Evolutionary conservation across 805 yeast species (phyloP).

Genomic region (Lachancea fermentati): DNA sequence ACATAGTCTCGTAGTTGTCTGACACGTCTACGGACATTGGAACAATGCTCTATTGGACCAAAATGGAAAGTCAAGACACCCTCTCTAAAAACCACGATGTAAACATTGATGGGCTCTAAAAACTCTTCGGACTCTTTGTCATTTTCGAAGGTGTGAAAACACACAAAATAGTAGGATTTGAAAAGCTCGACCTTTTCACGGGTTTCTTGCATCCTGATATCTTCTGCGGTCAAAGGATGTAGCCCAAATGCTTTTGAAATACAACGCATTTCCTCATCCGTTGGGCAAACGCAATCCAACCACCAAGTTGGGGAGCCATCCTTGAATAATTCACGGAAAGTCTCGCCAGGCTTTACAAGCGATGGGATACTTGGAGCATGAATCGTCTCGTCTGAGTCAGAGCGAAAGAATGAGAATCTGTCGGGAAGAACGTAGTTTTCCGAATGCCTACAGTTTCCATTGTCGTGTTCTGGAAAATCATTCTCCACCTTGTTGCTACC

Average conservation of each 20-base stretch:
- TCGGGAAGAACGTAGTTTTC: conserved; percentile 46
- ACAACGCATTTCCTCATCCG: conserved; percentile 90
- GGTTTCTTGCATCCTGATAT: conserved; percentile 91
- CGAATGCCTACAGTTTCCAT: conserved; percentile 1
- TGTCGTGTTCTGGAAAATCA: conserved; percentile 12
- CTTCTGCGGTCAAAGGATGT: conserved; percentile 97
- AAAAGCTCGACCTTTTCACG: conserved; percentile 96
- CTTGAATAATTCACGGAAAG: conserved; percentile 64
- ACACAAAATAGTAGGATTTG: conserved; percentile 84
- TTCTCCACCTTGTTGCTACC: conserved; percentile 37
- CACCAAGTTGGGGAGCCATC: conserved; percentile 85
- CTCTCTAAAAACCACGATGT: conserved; percentile 63
- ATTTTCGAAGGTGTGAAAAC: conserved; percentile 93
- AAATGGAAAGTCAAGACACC: conserved; percentile 69
- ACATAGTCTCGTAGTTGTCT: conserved; percentile 74
- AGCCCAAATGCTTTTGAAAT: conserved; percentile 91
- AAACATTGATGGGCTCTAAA: conserved; percentile 72
- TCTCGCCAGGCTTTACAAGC: conserved; percentile 56
- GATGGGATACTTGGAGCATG: conserved; percentile 87
- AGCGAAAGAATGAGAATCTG: conserved; percentile 75
- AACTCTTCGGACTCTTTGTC: conserved; percentile 77
- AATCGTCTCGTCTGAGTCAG: conserved; percentile 78
- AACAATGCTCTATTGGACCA: conserved; percentile 61
- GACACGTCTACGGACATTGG: conserved; percentile 76
- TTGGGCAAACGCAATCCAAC: conserved; percentile 91